Evolutionary conservation across 345 rosid species (phyloP), one percentile per base, ranked within the genome.

Genomic region (Salix exigua): DNA sequence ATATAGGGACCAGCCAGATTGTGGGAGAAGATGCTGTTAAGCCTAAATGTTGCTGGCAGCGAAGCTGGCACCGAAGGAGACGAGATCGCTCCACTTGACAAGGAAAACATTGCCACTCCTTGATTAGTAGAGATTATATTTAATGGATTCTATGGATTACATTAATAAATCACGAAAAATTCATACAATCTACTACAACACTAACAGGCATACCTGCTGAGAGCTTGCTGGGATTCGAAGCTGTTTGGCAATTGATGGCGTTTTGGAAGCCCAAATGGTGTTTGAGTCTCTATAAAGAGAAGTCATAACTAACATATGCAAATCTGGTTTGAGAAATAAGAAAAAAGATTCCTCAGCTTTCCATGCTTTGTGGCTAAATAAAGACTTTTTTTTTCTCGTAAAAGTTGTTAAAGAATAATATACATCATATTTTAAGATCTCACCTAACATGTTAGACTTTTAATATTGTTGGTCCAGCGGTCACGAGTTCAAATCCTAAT

Each of bases 51-150:
- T n/a, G 82, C 75, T 0, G 91, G 88, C 31, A 78, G 89, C 60
- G 92, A 88, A 76, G 78, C 86, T 0, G 98, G 98, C 38, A 37
- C 58, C 7, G 98, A 91, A 66, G 98, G 94, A 26, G 97, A 91
- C 14, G 99, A 93, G 85, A 86, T 91, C 23, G 93, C 93, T 78
- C 99, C 98, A 66, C 90, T 88, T 44, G 91, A 97, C 33, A 87
- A 83, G 85, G 97, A 89, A 76, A 91, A 93, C 37, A 85, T 91
- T n/a, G 94, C 99, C 33, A 90, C 93, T 58, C 96, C 97, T 1
- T 91, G 84, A 91, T 75, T 75, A 63, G 35, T 67, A 37, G 3
- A 18, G 76, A 26, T 28, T 30, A 9, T 60, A 40, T 62, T 40
- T 70, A 5, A 18, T 17, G 62, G n/a, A 28, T 42, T 46, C 66